Evolutionary conservation across 2,329 filamentous ascomycete species (phyloP), one percentile per base, ranked within the genome.

Genomic region (Cylindrodendrum hubeiense): DNA sequence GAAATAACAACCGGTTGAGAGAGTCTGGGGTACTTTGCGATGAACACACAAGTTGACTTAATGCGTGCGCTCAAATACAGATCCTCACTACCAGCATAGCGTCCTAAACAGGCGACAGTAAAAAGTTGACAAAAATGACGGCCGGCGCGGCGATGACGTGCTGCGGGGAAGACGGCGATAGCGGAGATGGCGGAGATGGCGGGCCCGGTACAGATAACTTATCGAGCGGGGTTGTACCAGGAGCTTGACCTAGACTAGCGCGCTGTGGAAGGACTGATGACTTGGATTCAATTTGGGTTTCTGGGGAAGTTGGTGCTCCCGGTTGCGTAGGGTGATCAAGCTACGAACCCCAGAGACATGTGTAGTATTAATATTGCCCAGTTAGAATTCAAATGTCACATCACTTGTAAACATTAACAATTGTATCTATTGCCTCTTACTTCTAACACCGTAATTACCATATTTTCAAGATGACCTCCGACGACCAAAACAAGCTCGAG

Each of bases 401-500:
- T 26, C 17, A 46, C 43, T n/a, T 1, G 43, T 41, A 26, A 46
- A 46, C 43, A 26, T 26, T 17, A 30, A 30, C 5, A n/a, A n/a
- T 46, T n/a, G 3, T 12, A 6, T 15, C 5, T 4, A 21, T 17
- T 5, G 22, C 8, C 41, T 19, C 43, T 26, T 46, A 46, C 4
- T 12, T 26, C 19, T n/a, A 46, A 46, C 41, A 46, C 43, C 17
- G 21, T 8, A 46, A 26, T 3, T 39, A 50, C 34, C 19, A 12
- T 12, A 47, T 15, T 17, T 15, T 8, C 37, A 57, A 19, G 2
- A 67, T 67, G 65, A 44, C 65, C 37, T 53, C 21, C 5, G 13
- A 39, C 21, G 61, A 54, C 13, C 61, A 62, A 15, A 61, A 37
- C 33, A 67, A 67, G 26, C 12, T 57, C 15, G 56, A 28, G 46